These are phyloP conservation scores for Blastosporella zonata DNA, from an alignment of 1,284 basidiomycete genomes.

Conservation along the genomic window DNA sequence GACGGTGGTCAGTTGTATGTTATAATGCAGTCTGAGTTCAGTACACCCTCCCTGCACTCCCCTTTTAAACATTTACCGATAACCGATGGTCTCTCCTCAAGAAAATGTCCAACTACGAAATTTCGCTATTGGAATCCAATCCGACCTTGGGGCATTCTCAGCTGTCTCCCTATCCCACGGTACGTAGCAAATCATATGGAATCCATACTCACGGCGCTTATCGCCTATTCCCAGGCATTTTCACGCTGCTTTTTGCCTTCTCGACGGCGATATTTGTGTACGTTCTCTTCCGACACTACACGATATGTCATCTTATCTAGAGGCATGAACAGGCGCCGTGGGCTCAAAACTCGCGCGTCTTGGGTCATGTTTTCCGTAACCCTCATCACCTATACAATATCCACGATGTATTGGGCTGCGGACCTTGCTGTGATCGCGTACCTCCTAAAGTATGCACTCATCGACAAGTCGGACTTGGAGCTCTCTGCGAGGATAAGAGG, in stretches of 20 bases:
- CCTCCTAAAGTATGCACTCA: not conserved
- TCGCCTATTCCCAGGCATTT: not conserved
- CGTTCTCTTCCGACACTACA: not conserved
- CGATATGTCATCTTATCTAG: not conserved
- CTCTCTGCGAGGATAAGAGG: not conserved
- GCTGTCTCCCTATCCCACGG: constrained; percentile 1
- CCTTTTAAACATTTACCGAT: too few species aligned
- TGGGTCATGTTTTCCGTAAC: constrained; percentile 11
- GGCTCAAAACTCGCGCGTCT: constrained; percentile 9
- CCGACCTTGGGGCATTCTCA: not conserved
- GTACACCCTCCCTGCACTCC: too few species aligned
- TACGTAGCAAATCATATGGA: not conserved
- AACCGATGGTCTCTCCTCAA: not conserved
- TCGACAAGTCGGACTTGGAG: not conserved
- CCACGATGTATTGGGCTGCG: constrained; percentile 10
- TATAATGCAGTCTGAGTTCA: too few species aligned
- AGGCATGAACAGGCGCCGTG: constrained; percentile 11
- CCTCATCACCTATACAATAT: constrained; percentile 3
- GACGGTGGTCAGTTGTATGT: too few species aligned
- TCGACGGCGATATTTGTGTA: constrained; percentile 4
- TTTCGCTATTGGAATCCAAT: not conserved
- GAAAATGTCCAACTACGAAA: not conserved
- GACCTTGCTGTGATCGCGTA: constrained; percentile 3
- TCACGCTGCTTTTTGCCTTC: not conserved
- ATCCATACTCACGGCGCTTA: not conserved